phyloP scores from a whole-genome alignment of 2,329 filamentous ascomycete genomes.

The Ramularia endophylla region DNA sequence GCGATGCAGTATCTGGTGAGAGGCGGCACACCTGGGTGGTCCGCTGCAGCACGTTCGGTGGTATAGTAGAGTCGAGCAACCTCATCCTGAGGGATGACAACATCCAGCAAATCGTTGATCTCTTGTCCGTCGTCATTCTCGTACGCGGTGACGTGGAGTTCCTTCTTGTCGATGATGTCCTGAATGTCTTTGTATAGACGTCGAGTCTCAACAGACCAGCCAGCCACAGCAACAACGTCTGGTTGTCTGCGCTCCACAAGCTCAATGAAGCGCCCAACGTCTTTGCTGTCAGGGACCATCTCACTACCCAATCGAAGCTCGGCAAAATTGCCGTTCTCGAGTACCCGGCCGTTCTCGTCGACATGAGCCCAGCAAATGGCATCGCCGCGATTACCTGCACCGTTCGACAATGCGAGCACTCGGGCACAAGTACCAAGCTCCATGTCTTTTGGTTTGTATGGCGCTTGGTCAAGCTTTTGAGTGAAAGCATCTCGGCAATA shows the following conservation, averaged over 20 bases:
- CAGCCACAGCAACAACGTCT: constrained; percentile 84
- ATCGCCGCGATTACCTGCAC: constrained; percentile 71
- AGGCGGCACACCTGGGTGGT: constrained; percentile 74
- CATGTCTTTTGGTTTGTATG: constrained; percentile 92
- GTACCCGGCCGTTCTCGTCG: constrained; percentile 81
- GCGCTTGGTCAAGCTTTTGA: constrained; percentile 87
- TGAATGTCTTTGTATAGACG: constrained; percentile 77
- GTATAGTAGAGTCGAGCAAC: constrained; percentile 95
- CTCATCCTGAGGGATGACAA: constrained; percentile 92
- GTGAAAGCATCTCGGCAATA: constrained; percentile 84
- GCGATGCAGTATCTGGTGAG: constrained; percentile 85
- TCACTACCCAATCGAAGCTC: constrained; percentile 66
- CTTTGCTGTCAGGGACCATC: constrained; percentile 57
- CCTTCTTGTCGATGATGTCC: constrained; percentile 69
- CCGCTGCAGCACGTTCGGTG: constrained; percentile 68
- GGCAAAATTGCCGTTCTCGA: constrained; percentile 81
- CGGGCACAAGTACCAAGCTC: constrained; percentile 80
- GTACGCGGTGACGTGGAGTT: constrained; percentile 73
- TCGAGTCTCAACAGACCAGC: constrained; percentile 80
- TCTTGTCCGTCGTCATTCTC: constrained; percentile 81
- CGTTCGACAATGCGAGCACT: constrained; percentile 81
- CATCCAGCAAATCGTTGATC: constrained; percentile 72
- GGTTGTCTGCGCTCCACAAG: constrained; percentile 74
- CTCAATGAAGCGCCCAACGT: constrained; percentile 67
- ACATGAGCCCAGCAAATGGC: constrained; percentile 88